Conservation (phyloP, 1,284 basidiomycete species). For the Ustilago loliicola region DNA sequence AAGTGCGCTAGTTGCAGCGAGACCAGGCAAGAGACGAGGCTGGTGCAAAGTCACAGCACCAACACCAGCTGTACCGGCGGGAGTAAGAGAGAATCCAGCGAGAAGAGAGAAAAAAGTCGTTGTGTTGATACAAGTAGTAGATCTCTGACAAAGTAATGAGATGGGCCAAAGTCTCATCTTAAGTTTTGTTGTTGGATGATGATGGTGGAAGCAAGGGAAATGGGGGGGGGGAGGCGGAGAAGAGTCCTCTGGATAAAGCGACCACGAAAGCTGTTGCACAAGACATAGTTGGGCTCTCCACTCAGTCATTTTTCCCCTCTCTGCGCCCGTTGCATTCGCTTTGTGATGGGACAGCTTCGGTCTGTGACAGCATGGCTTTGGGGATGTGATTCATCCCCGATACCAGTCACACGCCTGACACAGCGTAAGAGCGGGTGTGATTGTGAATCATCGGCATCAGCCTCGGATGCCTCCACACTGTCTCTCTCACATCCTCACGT, state of each 20-base stretch:
- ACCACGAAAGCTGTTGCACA: no score
- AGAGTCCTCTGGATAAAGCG: background rate
- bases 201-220: background rate
- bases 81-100: background rate
- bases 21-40: background rate
- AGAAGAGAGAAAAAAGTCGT: background rate
- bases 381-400: background rate
- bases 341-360: no score
- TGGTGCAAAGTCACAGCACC: background rate
- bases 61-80: background rate
- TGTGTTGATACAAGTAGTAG: background rate
- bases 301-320: no score
- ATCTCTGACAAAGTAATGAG: background rate
- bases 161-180: conserved; percentile 16
- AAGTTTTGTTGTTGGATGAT: background rate
- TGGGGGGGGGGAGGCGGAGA: background rate
- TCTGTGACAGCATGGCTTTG: background rate
- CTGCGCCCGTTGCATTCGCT: no score
- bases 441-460: background rate
- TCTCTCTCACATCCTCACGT: background rate
- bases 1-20: background rate
- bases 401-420: background rate
- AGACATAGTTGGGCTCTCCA: no score
- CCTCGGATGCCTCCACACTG: conserved; percentile 6
- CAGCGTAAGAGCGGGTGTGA: no score